Conservation (phyloP, 768 basidiomycete genomes). For the Obba rivulosa region DNA sequence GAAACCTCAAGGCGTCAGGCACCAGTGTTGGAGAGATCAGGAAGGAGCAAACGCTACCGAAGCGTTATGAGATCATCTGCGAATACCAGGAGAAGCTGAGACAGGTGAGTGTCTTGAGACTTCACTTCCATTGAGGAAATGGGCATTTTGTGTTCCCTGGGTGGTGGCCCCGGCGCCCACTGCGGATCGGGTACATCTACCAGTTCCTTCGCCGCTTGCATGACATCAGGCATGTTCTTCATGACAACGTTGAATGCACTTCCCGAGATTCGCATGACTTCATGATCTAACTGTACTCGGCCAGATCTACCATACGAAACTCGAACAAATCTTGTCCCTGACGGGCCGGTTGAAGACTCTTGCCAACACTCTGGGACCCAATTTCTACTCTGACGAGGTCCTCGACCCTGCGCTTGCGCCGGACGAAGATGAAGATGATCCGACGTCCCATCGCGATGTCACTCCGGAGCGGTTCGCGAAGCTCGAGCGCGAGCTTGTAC, state of each 20-base stretch:
- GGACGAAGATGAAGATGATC: constrained; percentile 36
- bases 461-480: constrained; percentile 75
- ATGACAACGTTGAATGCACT: too few relatives aligned
- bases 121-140: too few relatives aligned
- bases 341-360: constrained; percentile 59
- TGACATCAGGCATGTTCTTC: too few relatives aligned
- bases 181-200: too few relatives aligned
- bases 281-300: too few relatives aligned
- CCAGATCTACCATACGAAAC: constrained; percentile 47
- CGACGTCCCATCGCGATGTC: constrained; percentile 55
- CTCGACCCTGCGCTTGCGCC: constrained; percentile 39
- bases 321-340: constrained; percentile 68
- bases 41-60: constrained; percentile 69
- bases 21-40: constrained; percentile 61
- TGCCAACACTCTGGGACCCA: constrained; percentile 52
- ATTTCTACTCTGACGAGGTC: constrained; percentile 55
- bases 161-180: too few relatives aligned
- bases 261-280: too few relatives aligned
- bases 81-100: constrained; percentile 74
- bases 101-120: constrained; percentile 49
- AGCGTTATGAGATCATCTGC: constrained; percentile 60
- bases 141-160: too few relatives aligned
- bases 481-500: constrained; percentile 79
- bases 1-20: constrained; percentile 62
- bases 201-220: too few relatives aligned